A percentile compares a stretch with the other conserved stretches of the same genome.
phyloP scores from a whole-genome alignment of 805 yeast genomes.

The Dipodascus albidus region DNA sequence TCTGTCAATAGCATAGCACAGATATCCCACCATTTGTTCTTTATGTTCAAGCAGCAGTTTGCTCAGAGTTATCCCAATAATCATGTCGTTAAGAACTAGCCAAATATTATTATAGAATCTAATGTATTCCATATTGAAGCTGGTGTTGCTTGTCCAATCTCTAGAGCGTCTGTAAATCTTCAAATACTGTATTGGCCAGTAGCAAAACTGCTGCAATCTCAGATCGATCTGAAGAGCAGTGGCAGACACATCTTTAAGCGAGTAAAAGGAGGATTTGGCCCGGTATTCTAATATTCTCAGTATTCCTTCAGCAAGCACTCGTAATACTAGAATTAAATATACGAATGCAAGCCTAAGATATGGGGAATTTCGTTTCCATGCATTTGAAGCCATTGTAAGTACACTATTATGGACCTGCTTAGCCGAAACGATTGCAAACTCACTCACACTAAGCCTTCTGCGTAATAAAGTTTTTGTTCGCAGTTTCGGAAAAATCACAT shows the following conservation, averaged over 20 bases:
- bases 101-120: slow-evolving; percentile 79
- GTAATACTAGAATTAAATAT: slow-evolving; percentile 14
- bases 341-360: slow-evolving; percentile 12
- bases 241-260: slow-evolving; percentile 36
- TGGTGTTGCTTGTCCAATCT: slow-evolving; percentile 29
- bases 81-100: slow-evolving; percentile 73
- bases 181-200: slow-evolving; percentile 68
- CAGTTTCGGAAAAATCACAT: slow-evolving; percentile 17
- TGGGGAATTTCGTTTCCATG: slow-evolving; percentile 9
- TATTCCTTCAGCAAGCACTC: slow-evolving; percentile 22
- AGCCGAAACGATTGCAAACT: slow-evolving; percentile 10
- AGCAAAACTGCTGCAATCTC: slow-evolving; percentile 62
- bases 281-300: slow-evolving; percentile 22
- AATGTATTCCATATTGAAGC: slow-evolving; percentile 36
- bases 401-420: slow-evolving; percentile 9
- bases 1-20: slow-evolving; percentile 27
- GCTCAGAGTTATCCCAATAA: slow-evolving; percentile 57
- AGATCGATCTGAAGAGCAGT: slow-evolving; percentile 72
- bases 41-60: slow-evolving; percentile 33
- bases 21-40: slow-evolving; percentile 15
- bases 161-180: slow-evolving; percentile 35
- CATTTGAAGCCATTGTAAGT: slow-evolving; percentile 2
- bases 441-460: slow-evolving; percentile 18
- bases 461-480: slow-evolving; percentile 5
- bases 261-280: slow-evolving; percentile 10